Evolutionary conservation across 1,139 yeast genomes (phyloP), one percentile per base, ranked within the genome.

Genomic region (Protomyces macrosporus): DNA sequence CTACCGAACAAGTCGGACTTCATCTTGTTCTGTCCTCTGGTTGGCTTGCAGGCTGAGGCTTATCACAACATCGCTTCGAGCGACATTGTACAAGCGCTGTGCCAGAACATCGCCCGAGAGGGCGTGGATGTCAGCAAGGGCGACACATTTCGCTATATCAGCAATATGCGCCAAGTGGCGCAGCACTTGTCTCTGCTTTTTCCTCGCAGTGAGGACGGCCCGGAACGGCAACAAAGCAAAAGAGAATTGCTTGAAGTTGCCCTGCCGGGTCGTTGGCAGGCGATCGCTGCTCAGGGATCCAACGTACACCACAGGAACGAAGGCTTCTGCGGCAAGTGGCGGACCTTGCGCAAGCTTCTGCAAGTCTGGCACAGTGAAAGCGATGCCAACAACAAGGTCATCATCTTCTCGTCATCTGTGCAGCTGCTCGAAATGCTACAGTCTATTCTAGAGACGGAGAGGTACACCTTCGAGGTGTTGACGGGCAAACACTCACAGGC

Each of bases 71-170:
- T 93, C 66, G 77, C 93, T 60, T 97, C 90, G 74, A 97, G 98
- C 0, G 97, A 91, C n/a, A 93, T 91, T 74, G 97, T 96, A 48
- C 90, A 16, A 42, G 86, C 3, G 85, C 85, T 53, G 96, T 96
- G 4, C 87, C 39, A 36, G 12, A 12, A 36, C 39, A 7, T 36
- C 12, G 12, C 39, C 2, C 12, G 9, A 9, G 9, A 7, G 78
- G 93, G 66, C 78, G 91, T 61, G 93, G 93, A 71, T 90, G 93
- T 71, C 98, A 91, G n/a, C 93, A 91, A 98, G 98, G 93, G 75
- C 79, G 93, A 69, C 82, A 98, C 70, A 91, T 93, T 74, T 93
- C 60, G 91, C 93, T 72, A 98, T 90, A 74, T 70, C 86, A 93
- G n/a, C 85, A 74, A 75, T 93, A 93, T 73, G 82, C 96, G n/a